Conservation (phyloP, 192 early-diverging fungal genomes). For the Gryganskiella cystojenkinii region DNA sequence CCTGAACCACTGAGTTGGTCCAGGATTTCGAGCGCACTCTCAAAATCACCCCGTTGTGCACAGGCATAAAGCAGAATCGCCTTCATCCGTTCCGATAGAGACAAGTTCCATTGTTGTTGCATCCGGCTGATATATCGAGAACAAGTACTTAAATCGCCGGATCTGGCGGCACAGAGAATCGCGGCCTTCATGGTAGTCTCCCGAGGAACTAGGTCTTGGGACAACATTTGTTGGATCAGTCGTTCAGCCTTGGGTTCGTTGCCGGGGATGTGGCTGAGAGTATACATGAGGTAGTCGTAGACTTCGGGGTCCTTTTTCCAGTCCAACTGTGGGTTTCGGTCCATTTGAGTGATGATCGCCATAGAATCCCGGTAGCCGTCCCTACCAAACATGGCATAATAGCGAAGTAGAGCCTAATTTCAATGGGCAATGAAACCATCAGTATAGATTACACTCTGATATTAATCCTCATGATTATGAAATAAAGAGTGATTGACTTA, state of each 20-base stretch:
- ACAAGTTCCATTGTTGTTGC: slow-evolving; percentile 34
- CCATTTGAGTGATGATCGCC: slow-evolving; percentile 12
- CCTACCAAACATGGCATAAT: slow-evolving; percentile 25
- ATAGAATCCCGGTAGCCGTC: slow-evolving; percentile 19
- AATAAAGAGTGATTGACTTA: slow-evolving; percentile 18
- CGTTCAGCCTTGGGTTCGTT: slow-evolving; percentile 12
- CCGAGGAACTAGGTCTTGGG: slow-evolving; percentile 28
- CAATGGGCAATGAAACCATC: not conserved
- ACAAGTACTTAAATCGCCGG: slow-evolving; percentile 30
- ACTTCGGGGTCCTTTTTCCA: slow-evolving; percentile 26
- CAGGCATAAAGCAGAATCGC: slow-evolving; percentile 46
- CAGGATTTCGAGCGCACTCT: slow-evolving; percentile 30
- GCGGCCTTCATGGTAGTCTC: slow-evolving; percentile 40
- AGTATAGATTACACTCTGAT: not conserved
- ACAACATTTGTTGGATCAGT: slow-evolving; percentile 30
- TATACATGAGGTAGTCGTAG: slow-evolving; percentile 31
- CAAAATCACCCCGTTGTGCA: slow-evolving; percentile 45
- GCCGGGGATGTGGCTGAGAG: slow-evolving; percentile 24
- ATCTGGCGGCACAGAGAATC: slow-evolving; percentile 40
- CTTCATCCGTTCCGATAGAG: slow-evolving; percentile 33
- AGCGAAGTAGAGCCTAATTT: slow-evolving; percentile 15
- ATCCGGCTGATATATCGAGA: slow-evolving; percentile 31
- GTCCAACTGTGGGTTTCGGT: not conserved
- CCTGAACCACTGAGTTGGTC: slow-evolving; percentile 24
- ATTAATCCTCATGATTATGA: not conserved